These are phyloP conservation scores for Penicillium tannophilum DNA, from an alignment of 495 filamentous ascomycete genomes.

Conservation along the genomic window DNA sequence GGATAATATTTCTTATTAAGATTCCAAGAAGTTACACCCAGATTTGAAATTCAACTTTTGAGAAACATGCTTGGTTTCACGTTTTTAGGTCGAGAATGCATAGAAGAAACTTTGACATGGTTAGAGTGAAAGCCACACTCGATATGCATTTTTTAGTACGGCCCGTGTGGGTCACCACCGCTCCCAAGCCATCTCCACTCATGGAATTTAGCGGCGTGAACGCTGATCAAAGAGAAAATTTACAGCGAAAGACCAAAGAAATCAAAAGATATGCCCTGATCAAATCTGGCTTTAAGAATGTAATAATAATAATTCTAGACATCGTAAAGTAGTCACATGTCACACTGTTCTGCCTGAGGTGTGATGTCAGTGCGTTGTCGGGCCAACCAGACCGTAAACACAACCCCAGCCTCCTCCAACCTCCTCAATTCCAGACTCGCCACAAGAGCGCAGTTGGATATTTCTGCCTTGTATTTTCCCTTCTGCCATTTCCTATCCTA, in stretches of 20 bases:
- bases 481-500: conserved; percentile 5
- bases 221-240: background rate
- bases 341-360: background rate
- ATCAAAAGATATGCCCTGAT: no score
- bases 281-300: background rate
- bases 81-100: no score
- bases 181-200: background rate
- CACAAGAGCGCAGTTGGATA: conserved; percentile 9
- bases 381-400: conserved; percentile 37
- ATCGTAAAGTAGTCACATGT: background rate
- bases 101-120: no score
- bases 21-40: no score
- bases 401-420: conserved; percentile 49
- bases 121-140: background rate
- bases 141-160: background rate
- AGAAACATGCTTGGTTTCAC: no score
- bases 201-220: background rate
- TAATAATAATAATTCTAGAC: background rate
- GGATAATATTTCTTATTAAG: no score
- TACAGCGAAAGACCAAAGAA: no score
- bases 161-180: background rate
- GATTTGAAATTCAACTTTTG: no score
- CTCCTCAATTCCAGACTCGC: conserved; percentile 38
- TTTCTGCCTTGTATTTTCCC: conserved; percentile 19
- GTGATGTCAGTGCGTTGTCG: conserved; percentile 27